Evolutionary conservation across 331 rosid species (phyloP), one percentile per base, ranked within the genome.

Genomic region (Cydonia oblonga): DNA sequence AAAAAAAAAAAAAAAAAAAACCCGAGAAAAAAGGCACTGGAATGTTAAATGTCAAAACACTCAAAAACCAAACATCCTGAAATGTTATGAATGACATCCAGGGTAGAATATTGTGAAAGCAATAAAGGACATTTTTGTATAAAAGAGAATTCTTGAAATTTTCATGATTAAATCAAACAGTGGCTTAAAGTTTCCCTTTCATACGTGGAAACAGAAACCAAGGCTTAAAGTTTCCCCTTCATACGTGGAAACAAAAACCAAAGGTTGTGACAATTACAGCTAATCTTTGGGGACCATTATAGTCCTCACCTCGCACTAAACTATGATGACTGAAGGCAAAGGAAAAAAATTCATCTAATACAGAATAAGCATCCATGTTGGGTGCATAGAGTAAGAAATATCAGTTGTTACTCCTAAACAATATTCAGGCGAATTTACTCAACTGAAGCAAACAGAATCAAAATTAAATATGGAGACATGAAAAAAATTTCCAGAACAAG

Each of bases 21-120:
- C 5, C 63, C n/a, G 46, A 70, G 66, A 24, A 73, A 13, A 76
- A 66, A 74, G 59, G n/a, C 70, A 68, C n/a, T 25, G 42, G 5
- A 20, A 20, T 54, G 26, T 20, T 10, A 54, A 54, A n/a, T 51
- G 57, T 20, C 25, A 54, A 54, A n/a, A 54, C 4, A n/a, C 59
- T 9, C 25, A 54, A 54, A 54, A 54, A 6, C 59, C 59, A n/a
- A 3, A 7, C 59, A 53, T 53, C 13, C 25, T 9, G 13, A 54
- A 54, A 54, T 54, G 22, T 9, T 54, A 54, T 54, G 11, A 54
- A 54, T 54, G 60, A 54, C 9, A 40, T 40, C 46, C 46, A 53
- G 59, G 60, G 60, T 54, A 54, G 5, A 20, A 54, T 18, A 51
- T 19, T 18, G 23, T 0, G 22, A 52, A 7, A 19, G 12, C 10